These are phyloP conservation scores for Coprinellus micaceus DNA, from an alignment of 768 basidiomycete genomes.

Conservation along the genomic window DNA sequence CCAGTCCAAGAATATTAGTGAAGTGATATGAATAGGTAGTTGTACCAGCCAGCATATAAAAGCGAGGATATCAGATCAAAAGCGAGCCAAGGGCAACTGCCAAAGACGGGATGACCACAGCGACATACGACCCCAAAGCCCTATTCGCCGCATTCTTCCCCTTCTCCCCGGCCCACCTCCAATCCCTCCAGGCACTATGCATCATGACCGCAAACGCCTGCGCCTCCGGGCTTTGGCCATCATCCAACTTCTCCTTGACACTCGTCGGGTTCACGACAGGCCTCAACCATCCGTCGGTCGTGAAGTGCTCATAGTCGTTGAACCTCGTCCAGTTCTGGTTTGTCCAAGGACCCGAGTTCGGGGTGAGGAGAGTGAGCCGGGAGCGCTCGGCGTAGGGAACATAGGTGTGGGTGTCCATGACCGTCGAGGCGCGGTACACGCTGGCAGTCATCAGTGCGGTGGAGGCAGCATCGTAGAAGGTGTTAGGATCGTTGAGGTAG, in stretches of 20 bases:
- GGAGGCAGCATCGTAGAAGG: conserved; percentile 69
- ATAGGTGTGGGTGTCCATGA: conserved; percentile 45
- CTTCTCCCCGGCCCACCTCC: conserved; percentile 53
- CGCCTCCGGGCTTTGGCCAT: conserved; percentile 59
- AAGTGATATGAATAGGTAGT: too few species aligned
- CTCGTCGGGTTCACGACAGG: conserved; percentile 76
- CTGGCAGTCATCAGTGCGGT: conserved; percentile 73
- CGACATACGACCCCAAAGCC: neutral
- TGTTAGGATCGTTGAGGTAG: conserved; percentile 54
- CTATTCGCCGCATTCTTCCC: conserved; percentile 25
- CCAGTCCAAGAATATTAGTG: too few species aligned
- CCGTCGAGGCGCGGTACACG: conserved; percentile 67
- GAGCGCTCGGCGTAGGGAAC: conserved; percentile 57
- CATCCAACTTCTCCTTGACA: conserved; percentile 40
- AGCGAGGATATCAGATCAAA: neutral
- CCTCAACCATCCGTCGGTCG: conserved; percentile 56
- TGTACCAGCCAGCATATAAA: too few species aligned
- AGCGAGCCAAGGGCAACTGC: neutral
- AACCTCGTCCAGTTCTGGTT: conserved; percentile 27
- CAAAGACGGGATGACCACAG: neutral
- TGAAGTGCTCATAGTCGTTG: conserved; percentile 42
- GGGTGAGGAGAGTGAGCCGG: conserved; percentile 38
- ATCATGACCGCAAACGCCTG: conserved; percentile 78
- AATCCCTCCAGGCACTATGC: conserved; percentile 73
- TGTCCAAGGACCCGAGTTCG: conserved; percentile 36